Base-by-base conservation (phyloP, 2,329 filamentous ascomycete genomes). In the Elsinoe australis region DNA sequence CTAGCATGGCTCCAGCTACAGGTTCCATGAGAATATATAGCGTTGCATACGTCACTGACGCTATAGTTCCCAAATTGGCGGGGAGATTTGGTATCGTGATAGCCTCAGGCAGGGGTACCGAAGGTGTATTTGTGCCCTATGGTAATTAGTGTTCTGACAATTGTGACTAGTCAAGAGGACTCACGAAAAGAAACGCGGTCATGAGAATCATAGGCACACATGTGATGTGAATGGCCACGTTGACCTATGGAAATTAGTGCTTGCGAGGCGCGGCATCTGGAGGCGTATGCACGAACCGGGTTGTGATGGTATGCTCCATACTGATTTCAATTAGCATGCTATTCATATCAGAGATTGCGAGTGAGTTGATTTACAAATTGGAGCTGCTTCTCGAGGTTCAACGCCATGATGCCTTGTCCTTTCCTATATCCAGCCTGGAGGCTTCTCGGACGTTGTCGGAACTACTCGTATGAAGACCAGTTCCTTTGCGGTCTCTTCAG, bases 21-120 rank as follows among this genome's bases (percentile, higher is more conserved):
- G 92, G 92, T 63, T 98, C 92, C 60, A 98, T 82, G 17, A 98
- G 77, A 39, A 96, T 75, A 63, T 96, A 98, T 49, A 95, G 77
- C 1, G 76, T 76, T 29, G 83, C 77, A 67, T 92, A 95, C 21
- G 82, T 57, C 7, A 79, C 58, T 33, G 73, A 73, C 46, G 67
- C 70, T 51, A 78, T 69, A 3, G 79, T 81, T 44, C 76, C 79
- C 51, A 74, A 62, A 53, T 82, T 82, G 21, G 75, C 68, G 31
- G 78, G 78, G 21, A 82, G 71, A 60, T 79, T 71, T 22, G 75
- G 70, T 44, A 79, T 64, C 28, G 70, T 70, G 28, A 80, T 62
- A 61, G 67, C 70, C 32, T 73, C 63, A 31, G 79, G 79, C 5
- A 80, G 58, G 2, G 71, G 67, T 41, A 81, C 60, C 14, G 77